A percentile compares a stretch with the other conserved stretches of the same genome.
phyloP scores from a whole-genome alignment of 2,329 filamentous ascomycete species.

The Trichoderma semiorbis region DNA sequence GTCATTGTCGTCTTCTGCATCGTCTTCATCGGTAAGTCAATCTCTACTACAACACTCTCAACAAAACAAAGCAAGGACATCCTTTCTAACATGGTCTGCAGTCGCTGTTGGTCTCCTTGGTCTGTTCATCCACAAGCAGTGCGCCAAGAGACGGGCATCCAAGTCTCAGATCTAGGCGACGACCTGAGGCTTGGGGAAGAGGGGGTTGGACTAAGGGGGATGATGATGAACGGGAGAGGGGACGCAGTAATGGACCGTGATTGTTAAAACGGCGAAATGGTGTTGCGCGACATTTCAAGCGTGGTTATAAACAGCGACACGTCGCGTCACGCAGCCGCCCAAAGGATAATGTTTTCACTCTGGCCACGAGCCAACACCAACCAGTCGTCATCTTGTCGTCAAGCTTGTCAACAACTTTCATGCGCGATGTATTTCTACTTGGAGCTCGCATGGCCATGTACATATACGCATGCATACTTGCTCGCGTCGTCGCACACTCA shows the following conservation, averaged over 20 bases:
- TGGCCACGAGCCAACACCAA: conserved; percentile 15
- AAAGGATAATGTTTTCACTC: conserved; percentile 6
- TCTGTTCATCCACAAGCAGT: conserved; percentile 33
- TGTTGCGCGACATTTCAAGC: conserved; percentile 18
- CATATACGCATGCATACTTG: conserved; percentile 9
- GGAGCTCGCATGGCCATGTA: conserved; percentile 5
- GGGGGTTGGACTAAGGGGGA: conserved; percentile 4
- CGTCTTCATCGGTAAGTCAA: conserved; percentile 37
- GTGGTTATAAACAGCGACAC: conserved; percentile 16
- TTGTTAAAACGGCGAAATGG: conserved; percentile 20
- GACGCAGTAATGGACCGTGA: conserved; percentile 19
- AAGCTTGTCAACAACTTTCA: conserved; percentile 1
- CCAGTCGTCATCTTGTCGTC: conserved; percentile 11
- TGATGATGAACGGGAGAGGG: conserved; percentile 10
- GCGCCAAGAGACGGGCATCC: conserved; percentile 33
- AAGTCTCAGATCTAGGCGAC: conserved; percentile 29
- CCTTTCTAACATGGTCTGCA: conserved; percentile 22
- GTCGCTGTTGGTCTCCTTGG: conserved; percentile 33
- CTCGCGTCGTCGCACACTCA: not conserved
- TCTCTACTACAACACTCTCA: not conserved
- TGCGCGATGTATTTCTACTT: conserved; percentile 1
- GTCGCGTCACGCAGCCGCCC: conserved; percentile 7
- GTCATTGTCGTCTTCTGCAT: conserved; percentile 45
- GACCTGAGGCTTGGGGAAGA: conserved; percentile 6
- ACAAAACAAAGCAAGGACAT: not conserved